Evolutionary conservation across 2,329 filamentous ascomycete species (phyloP), one percentile per base, ranked within the genome.

Genomic region (Purpureocillium takamizusanense): DNA sequence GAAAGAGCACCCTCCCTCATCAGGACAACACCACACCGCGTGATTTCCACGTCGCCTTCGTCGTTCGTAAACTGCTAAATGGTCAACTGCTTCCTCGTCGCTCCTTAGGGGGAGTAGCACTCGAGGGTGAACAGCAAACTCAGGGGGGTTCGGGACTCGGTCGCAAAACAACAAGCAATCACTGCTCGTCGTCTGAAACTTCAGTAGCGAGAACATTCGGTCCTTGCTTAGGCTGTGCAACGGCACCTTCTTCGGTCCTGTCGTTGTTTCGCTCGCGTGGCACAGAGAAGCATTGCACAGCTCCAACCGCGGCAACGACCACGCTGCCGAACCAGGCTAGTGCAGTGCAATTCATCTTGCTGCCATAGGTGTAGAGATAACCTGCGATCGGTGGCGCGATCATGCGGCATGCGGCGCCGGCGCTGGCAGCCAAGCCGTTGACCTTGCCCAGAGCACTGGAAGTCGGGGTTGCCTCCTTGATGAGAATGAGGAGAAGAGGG

Each of bases 401-500:
- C 58, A 83, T 86, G 40, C 81, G 69, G 49, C 77, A 83, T 7
- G 74, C 77, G 7, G 78, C 78, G 18, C 77, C 77, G 3, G 76
- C 78, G 41, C 76, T 80, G 36, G 79, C 78, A 16, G 78, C 77
- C 32, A 83, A 57, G 4, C 79, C 79, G 43, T 83, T 83, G 48
- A 83, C 73, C 48, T 70, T 78, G 37, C 79, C 79, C 30, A 82
- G 62, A 7, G 77, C 69, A 31, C 62, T 63, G 7, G 66, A 60
- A 25, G 65, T 69, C 2, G 77, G 76, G 1, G 76, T 79, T 2
- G 76, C 75, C 51, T 82, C 75, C 57, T 83, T 83, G 65, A 83
- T 73, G 25, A 82, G 63, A 47, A 83, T 83, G 33, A 83, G 64
- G 29, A 83, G 67, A 5, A 81, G 65, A 3, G 78, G 79, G 51